Base-by-base conservation (phyloP, 352 stramenopile species). In the Phytophthora pseudosyringae region DNA sequence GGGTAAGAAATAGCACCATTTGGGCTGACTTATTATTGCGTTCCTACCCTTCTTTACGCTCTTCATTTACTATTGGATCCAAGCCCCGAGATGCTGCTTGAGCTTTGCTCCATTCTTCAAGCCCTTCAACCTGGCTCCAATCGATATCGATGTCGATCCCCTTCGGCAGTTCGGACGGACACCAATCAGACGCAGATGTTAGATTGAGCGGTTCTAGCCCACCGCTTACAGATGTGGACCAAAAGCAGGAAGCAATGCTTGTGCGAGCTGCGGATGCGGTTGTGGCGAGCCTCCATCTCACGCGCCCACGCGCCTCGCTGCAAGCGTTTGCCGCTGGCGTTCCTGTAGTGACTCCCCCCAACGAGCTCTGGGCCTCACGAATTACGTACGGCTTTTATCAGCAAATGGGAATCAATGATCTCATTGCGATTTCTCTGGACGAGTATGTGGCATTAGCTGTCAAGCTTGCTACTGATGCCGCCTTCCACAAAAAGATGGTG, bases 331-430 rank as follows among this genome's bases (percentile, higher is more conserved):
- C 77, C 8, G 82, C 60, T 7, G 83, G 78, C 3, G 73, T 89
- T 31, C 86, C 86, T 2, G 69, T 91, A 13, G 82, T 94, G 31
- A 91, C 83, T 15, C 56, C 91, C 1, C 71, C 71, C 0, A 83
- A 81, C 9, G 57, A 87, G 33, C 39, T 88, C 6, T 94, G 86
- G 86, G 61, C 76, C 16, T 80, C 81, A 2, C 76, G 86, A 28
- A 81, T 93, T 47, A 81, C 81, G 1, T 83, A 82, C 16, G 81
- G 67, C 0, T 79, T 93, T 28, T 91, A 93, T 68, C 65, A 79
- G 59, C 74, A 89, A 57, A 90, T 91, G 75, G 71, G 60, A 1
- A 80, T 93, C 18, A 43, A 68, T 10, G 80, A 88, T 18, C 26
- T 91, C 21, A 74, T 88, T 28, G 77, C 77, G 1, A 69, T 47